These are phyloP conservation scores for Purpureocillium lavendulum DNA, from an alignment of 2,329 filamentous ascomycete species.

Conservation along the genomic window DNA sequence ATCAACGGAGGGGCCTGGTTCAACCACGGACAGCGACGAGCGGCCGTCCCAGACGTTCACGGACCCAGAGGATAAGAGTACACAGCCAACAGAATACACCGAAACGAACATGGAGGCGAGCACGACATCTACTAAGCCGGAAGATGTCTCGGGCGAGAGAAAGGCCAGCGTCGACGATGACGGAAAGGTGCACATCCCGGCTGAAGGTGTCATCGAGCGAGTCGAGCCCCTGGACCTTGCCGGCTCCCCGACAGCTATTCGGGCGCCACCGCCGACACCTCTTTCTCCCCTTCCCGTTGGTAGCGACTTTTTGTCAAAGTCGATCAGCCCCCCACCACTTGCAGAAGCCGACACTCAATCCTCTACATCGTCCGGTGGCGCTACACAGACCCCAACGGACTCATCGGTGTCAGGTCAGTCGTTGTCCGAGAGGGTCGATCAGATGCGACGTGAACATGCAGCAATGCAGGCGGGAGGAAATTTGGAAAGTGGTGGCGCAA, in stretches of 20 bases:
- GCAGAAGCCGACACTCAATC: slow-evolving; percentile 8
- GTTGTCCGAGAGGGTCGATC: slow-evolving; percentile 39
- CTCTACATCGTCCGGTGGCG: slow-evolving; percentile 12
- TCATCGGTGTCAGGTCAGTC: slow-evolving; percentile 12
- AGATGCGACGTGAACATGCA: slow-evolving; percentile 41
- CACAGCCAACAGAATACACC: slow-evolving; percentile 31
- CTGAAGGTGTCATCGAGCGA: slow-evolving; percentile 31
- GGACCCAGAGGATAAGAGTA: slow-evolving; percentile 38
- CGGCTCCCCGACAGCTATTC: slow-evolving; percentile 19
- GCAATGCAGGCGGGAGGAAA: slow-evolving; percentile 16
- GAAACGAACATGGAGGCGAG: slow-evolving; percentile 25
- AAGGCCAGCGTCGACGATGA: slow-evolving; percentile 15
- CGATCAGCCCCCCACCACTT: background rate
- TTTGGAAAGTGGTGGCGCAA: background rate
- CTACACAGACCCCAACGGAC: slow-evolving; percentile 10
- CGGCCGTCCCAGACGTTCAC: slow-evolving; percentile 35
- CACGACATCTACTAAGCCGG: slow-evolving; percentile 14
- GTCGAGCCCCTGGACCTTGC: slow-evolving; percentile 44
- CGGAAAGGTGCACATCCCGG: slow-evolving; percentile 18
- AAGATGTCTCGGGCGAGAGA: slow-evolving; percentile 14
- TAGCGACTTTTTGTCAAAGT: slow-evolving; percentile 1
- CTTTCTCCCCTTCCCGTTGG: background rate
- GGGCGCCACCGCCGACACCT: slow-evolving; percentile 8
- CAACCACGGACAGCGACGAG: slow-evolving; percentile 43
- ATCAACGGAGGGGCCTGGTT: slow-evolving; percentile 58